Conservation (phyloP, 1,284 basidiomycete genomes). For the Trametes sp. region DNA sequence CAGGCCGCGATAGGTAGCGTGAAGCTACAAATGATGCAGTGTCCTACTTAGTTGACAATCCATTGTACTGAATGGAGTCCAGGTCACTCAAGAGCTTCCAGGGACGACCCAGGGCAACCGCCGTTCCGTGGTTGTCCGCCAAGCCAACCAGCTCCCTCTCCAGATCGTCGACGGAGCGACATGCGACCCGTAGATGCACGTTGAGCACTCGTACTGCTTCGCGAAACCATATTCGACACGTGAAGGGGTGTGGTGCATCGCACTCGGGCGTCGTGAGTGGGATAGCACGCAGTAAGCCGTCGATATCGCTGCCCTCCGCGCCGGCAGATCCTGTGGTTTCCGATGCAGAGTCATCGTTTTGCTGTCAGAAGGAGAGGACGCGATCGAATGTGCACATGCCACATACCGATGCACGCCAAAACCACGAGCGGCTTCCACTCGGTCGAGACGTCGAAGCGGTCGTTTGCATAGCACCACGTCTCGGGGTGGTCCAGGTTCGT, state of each 20-base stretch:
- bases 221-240: not conserved
- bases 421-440: slow-evolving; percentile 12
- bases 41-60: not conserved
- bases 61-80: not conserved
- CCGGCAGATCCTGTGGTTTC: not conserved
- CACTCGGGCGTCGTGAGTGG: not conserved
- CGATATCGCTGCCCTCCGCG: not conserved
- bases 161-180: not conserved
- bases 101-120: not conserved
- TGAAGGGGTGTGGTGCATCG: slow-evolving; percentile 5
- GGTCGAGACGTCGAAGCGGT: slow-evolving; percentile 1
- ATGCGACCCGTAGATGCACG: no score
- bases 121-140: not conserved
- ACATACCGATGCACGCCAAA: not conserved
- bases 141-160: not conserved
- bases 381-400: no score
- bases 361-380: no score
- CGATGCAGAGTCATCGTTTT: not conserved
- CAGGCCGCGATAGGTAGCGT: no score
- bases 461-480: slow-evolving; percentile 5
- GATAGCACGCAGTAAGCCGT: not conserved
- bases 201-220: not conserved
- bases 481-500: slow-evolving; percentile 1
- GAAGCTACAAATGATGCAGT: no score
- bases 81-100: not conserved